Base-by-base conservation (phyloP, 2,329 filamentous ascomycete species). In the Aspergillus novoparasiticus region DNA sequence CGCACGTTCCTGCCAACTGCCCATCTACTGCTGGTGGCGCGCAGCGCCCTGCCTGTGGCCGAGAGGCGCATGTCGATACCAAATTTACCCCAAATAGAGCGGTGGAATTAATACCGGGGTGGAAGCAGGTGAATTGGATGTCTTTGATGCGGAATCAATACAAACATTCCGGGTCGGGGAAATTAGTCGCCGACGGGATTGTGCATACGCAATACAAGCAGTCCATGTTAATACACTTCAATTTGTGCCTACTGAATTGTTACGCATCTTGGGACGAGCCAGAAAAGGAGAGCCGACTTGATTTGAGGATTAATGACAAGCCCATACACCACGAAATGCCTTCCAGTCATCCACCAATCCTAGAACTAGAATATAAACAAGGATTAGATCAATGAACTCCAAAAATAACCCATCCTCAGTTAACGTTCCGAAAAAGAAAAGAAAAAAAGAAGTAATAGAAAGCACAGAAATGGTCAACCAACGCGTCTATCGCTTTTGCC, bases 1-100 rank as follows among this genome's bases (percentile, higher is more conserved):
- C 64, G 58, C 32, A 69, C 59, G 65, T 63, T 71, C n/a, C 70
- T 59, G 26, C 67, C 60, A 71, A 75, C 70, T 63, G 71, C 68
- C 74, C 76, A 78, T 61, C 74, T 70, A 55, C 73, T 69, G 59
- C 73, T 76, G 64, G 72, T 74, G 16, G 74, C 69, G 50, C 78
- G 74, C 63, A 80, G 71, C 45, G 73, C 78, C 67, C 78, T 73
- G 59, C 78, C 75, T 6, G 78, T 79, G 60, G 77, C 77, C 60
- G 78, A 65, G 54, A 79, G 65, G 53, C 77, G 75, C 79, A 80
- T 81, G 19, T 56, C 36, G 51, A 36, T 36, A 6, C 23, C 8
- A 10, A 6, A 23, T 26, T 23, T 14, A 28, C 51, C 23, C 21
- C 32, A 30, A 36, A 21, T 58, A 16, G 28, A 48, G 56, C 41